These are phyloP conservation scores for Eucalyptus marginata DNA, from an alignment of 345 rosid species.

Conservation along the genomic window DNA sequence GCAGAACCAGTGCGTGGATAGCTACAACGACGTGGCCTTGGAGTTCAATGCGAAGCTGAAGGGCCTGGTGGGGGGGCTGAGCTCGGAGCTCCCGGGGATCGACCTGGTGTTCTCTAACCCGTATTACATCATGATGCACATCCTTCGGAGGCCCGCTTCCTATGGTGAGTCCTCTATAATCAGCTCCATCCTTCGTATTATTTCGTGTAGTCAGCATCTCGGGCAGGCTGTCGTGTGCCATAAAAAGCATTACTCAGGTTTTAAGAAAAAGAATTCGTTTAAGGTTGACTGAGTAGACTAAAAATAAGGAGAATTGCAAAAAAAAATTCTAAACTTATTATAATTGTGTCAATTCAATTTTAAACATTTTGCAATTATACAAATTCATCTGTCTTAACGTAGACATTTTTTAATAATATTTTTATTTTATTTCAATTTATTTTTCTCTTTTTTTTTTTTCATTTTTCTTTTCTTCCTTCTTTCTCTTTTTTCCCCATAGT, in stretches of 20 bases:
- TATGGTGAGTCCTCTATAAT: slow-evolving; percentile 20
- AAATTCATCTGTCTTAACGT: fast-evolving
- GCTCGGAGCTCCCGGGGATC: slow-evolving; percentile 25
- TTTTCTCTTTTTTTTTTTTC: too few species aligned
- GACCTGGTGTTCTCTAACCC: slow-evolving; percentile 27
- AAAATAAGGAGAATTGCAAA: too few species aligned
- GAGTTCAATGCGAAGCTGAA: slow-evolving; percentile 41
- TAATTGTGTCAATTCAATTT: too few species aligned
- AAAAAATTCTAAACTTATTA: too few species aligned
- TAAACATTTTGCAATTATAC: too few species aligned
- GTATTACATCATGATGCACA: slow-evolving; percentile 21
- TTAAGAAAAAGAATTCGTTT: neutral
- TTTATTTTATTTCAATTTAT: too few species aligned
- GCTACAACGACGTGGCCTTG: slow-evolving; percentile 26
- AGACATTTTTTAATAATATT: too few species aligned
- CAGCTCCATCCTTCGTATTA: neutral
- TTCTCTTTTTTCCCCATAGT: too few species aligned
- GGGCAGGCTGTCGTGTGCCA: neutral
- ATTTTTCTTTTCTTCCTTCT: too few species aligned
- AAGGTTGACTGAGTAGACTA: neutral
- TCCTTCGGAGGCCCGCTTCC: slow-evolving; percentile 19
- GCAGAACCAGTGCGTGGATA: slow-evolving; percentile 13
- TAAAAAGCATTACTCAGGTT: neutral
- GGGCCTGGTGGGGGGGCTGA: slow-evolving; percentile 9
- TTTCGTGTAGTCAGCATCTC: neutral